phyloP scores from a whole-genome alignment of 2,329 filamentous ascomycete species.

The Paracoccidioides lutzii region DNA sequence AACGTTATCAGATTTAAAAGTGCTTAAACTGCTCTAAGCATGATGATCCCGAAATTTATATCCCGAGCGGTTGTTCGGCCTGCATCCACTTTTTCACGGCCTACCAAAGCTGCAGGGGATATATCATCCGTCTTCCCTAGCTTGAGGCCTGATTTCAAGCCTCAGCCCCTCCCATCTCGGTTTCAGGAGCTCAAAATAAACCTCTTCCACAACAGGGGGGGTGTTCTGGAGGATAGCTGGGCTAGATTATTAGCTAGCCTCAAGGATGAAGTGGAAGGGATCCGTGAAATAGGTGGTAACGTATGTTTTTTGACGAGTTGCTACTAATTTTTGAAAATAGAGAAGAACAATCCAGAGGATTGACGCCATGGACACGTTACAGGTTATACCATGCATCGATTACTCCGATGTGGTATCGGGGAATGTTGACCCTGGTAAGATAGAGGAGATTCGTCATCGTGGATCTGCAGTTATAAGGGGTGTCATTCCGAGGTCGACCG shows the following conservation, averaged over 20 bases:
- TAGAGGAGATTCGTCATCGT: slow-evolving; percentile 40
- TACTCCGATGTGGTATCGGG: not conserved
- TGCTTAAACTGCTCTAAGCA: not conserved
- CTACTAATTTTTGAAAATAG: too few species aligned
- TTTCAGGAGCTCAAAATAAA: slow-evolving; percentile 30
- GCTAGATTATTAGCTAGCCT: not conserved
- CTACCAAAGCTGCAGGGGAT: slow-evolving; percentile 34
- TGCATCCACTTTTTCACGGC: slow-evolving; percentile 14
- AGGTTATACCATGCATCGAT: not conserved
- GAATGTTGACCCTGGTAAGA: slow-evolving; percentile 9
- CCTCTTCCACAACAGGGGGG: slow-evolving; percentile 22
- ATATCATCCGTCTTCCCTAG: slow-evolving; percentile 39
- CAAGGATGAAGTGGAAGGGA: not conserved
- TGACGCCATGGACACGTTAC: not conserved
- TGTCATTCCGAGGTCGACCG: slow-evolving; percentile 51
- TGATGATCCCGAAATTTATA: not conserved
- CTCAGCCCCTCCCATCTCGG: slow-evolving; percentile 29
- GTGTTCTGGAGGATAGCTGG: not conserved
- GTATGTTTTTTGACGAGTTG: not conserved
- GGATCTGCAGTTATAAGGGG: slow-evolving; percentile 53
- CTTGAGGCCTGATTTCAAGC: slow-evolving; percentile 30
- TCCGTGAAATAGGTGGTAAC: not conserved
- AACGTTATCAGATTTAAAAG: too few species aligned
- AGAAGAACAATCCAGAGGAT: not conserved
- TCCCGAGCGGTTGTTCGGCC: not conserved